Conservation (phyloP, 2,329 filamentous ascomycete species). For the Neoscytalidium dimidiatum region DNA sequence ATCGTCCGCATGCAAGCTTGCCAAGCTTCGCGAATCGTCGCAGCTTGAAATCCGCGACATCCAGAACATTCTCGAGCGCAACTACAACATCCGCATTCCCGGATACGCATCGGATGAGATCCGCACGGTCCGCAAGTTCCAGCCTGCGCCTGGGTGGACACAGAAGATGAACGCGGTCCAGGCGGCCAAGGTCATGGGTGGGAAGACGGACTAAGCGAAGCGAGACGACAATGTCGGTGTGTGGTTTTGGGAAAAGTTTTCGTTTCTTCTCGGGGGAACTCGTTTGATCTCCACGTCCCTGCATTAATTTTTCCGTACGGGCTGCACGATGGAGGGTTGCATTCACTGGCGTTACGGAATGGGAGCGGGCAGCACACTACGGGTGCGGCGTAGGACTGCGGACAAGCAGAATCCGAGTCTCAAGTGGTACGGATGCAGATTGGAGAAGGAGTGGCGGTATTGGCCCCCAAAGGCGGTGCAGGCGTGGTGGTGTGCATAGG, state of each 20-base stretch:
- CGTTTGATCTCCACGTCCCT: too few relatives aligned
- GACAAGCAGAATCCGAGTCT: too few relatives aligned
- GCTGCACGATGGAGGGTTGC: background rate
- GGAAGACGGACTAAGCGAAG: constrained; percentile 37
- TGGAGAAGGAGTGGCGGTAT: background rate
- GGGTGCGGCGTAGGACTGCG: too few relatives aligned
- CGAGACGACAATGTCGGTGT: constrained; percentile 13
- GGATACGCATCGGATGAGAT: constrained; percentile 94
- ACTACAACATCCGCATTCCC: constrained; percentile 78
- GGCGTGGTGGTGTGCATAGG: background rate
- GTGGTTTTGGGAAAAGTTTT: background rate
- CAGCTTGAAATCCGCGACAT: constrained; percentile 78
- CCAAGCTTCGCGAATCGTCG: constrained; percentile 88
- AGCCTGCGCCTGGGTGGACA: constrained; percentile 86
- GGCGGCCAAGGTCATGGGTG: constrained; percentile 75
- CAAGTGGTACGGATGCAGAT: too few relatives aligned
- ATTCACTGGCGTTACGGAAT: background rate
- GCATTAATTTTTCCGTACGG: background rate
- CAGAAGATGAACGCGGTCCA: constrained; percentile 97
- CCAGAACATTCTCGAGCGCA: constrained; percentile 58
- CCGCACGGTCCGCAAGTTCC: constrained; percentile 89
- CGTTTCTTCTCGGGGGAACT: background rate
- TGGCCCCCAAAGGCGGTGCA: background rate
- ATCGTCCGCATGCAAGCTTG: constrained; percentile 81
- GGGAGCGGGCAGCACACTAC: background rate